Evolutionary conservation across 1,284 basidiomycete species (phyloP).

Genomic region (Heimioporus punctisporus): DNA sequence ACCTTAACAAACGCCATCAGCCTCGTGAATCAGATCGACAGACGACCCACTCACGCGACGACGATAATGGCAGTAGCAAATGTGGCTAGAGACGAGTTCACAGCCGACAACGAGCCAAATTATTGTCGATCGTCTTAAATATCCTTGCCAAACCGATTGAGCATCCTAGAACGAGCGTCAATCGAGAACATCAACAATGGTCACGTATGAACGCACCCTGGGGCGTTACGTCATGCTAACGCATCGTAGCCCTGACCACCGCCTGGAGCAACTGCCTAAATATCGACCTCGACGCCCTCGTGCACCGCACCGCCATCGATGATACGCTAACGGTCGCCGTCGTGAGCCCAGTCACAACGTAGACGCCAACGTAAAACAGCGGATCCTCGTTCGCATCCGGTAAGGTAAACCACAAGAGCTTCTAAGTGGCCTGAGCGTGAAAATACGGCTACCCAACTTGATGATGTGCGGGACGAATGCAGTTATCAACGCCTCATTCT

Average conservation of each 20-base stretch:
- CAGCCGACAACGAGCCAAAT: constrained; percentile 63
- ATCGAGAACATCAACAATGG: no score
- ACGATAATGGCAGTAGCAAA: constrained; percentile 51
- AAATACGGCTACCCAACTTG: constrained; percentile 11
- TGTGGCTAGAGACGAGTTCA: constrained; percentile 73
- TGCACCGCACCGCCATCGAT: constrained; percentile 43
- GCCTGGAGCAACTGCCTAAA: constrained; percentile 44
- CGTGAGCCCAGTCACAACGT: constrained; percentile 43
- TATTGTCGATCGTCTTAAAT: constrained; percentile 49
- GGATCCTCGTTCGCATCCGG: constrained; percentile 50
- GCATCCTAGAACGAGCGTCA: no score
- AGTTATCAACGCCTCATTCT: constrained; percentile 32
- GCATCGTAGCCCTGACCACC: constrained; percentile 54
- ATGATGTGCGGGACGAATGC: constrained; percentile 18
- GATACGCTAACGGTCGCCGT: constrained; percentile 39
- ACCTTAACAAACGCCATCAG: constrained; percentile 28
- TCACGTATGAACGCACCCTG: constrained; percentile 38
- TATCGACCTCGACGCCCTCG: constrained; percentile 45
- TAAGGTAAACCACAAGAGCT: constrained; percentile 28
- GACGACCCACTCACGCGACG: constrained; percentile 23
- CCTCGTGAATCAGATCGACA: background rate
- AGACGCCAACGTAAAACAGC: constrained; percentile 52
- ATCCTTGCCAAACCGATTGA: constrained; percentile 57
- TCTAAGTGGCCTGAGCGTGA: constrained; percentile 11
- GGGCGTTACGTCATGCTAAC: constrained; percentile 53